phyloP scores from a whole-genome alignment of 129 eudicot genomes.

The Saposhnikovia divaricata region DNA sequence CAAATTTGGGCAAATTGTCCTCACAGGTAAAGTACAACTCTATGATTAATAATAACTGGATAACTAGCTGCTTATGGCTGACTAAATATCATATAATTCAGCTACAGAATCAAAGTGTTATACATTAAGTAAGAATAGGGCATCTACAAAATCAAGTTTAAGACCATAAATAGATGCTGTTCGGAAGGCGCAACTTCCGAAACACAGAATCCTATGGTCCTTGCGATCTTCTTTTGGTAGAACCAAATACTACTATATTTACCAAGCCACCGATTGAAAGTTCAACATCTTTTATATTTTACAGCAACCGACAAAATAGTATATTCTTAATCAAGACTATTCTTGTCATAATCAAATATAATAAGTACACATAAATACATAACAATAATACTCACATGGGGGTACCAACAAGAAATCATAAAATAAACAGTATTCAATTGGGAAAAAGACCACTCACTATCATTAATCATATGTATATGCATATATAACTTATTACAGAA shows the following conservation, averaged over 20 bases:
- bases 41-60: not conserved
- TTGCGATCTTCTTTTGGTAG: not conserved
- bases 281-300: constrained; percentile 1
- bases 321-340: not conserved
- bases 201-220: constrained; percentile 3
- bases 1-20: not conserved
- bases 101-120: not conserved
- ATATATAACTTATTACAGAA: not conserved
- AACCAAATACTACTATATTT: not conserved
- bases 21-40: not conserved
- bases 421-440: constrained; percentile 1
- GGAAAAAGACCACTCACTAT: constrained; percentile 4
- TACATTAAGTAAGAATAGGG: not conserved
- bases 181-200: not conserved
- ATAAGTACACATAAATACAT: not conserved
- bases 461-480: not conserved
- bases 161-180: constrained; percentile 2
- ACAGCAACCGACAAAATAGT: constrained; percentile 9
- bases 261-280: not conserved
- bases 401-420: not conserved
- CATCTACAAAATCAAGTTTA: not conserved
- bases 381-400: constrained; percentile 1
- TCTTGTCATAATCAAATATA: not conserved
- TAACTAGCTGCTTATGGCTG: not conserved
- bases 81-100: too few species aligned